phyloP scores from a whole-genome alignment of 495 filamentous ascomycete genomes.

The Aspergillus campestris region DNA sequence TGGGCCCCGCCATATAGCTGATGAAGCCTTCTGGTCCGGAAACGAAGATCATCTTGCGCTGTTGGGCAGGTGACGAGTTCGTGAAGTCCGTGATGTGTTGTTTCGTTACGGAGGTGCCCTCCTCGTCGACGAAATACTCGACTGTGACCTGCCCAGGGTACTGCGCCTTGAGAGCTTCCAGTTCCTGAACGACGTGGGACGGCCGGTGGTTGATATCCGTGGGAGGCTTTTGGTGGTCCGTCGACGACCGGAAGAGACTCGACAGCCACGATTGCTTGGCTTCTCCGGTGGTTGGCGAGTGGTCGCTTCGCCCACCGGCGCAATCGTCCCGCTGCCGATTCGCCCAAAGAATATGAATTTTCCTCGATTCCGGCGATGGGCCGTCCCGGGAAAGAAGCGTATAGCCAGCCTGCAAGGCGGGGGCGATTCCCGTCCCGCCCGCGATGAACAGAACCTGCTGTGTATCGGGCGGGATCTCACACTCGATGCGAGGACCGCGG shows the following conservation, averaged over 20 bases:
- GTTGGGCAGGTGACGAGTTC: slow-evolving; percentile 15
- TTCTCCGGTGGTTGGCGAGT: slow-evolving; percentile 3
- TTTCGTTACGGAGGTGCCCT: slow-evolving; percentile 52
- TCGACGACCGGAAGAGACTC: slow-evolving; percentile 17
- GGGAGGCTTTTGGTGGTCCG: not conserved
- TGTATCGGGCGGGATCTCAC: slow-evolving; percentile 45
- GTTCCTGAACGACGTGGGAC: slow-evolving; percentile 49
- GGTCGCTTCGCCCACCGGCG: slow-evolving; percentile 34
- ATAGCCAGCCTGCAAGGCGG: slow-evolving; percentile 71
- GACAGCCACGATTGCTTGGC: slow-evolving; percentile 25
- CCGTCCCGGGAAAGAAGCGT: slow-evolving; percentile 37
- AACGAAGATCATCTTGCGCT: slow-evolving; percentile 60
- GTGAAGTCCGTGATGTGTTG: slow-evolving; percentile 34
- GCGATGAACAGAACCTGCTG: slow-evolving; percentile 71
- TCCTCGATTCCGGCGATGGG: slow-evolving; percentile 11
- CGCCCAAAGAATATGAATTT: slow-evolving; percentile 64
- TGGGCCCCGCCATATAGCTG: slow-evolving; percentile 65
- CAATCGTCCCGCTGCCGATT: slow-evolving; percentile 52
- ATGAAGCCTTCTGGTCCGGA: slow-evolving; percentile 91
- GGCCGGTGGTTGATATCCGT: not conserved
- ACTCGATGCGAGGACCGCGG: slow-evolving; percentile 70
- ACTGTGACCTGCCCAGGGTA: slow-evolving; percentile 50
- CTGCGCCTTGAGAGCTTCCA: slow-evolving; percentile 49
- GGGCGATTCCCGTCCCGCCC: slow-evolving; percentile 89
- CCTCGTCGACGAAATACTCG: slow-evolving; percentile 73